Evolutionary conservation across 2,329 filamentous ascomycete genomes (phyloP), one percentile per base, ranked within the genome.

Genomic region (Diaporthe citrichinensis): DNA sequence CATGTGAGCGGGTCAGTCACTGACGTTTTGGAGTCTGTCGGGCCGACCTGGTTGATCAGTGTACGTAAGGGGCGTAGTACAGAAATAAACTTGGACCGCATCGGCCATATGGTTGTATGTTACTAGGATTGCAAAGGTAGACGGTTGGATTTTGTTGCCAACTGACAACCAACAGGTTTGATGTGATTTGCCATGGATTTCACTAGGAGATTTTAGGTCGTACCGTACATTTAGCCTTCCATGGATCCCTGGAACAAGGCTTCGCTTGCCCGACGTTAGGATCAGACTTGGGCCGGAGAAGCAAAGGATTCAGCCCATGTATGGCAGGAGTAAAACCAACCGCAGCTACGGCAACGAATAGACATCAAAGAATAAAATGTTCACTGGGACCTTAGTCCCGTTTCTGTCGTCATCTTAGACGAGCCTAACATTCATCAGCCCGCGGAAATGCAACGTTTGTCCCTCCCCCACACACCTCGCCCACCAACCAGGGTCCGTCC

Each of bases 51-150:
- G 61, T 31, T 17, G 61, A 49, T 67, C 46, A 12, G n/a, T 68
- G 36, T 53, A 68, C 28, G 65, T 68, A 68, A 68, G 65, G 23
- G 65, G 65, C 65, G 65, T 12, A 68, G 62, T 25, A 12, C n/a
- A 14, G 31, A 51, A 12, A 23, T 7, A 7, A 2, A 31, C 7
- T 9, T 14, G 31, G 31, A 17, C 20, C 17, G 28, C 9, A n/a
- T 4, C 8, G 12, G 15, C 15, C n/a, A 15, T 5, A 46, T 15
- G 12, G 8, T 14, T 20, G 9, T 28, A 44, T 25, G 36, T 14
- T 62, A 25, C 15, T 0, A 39, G 31, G 5, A 31, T 44, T 14
- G 12, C 2, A 36, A 20, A n/a, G 8, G 49, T 25, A 36, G 31
- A 20, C 14, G 12, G 2, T 10, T 61, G 36, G 39, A 25, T n/a